Conservation (phyloP, 1,284 basidiomycete genomes). For the Ceratobasidium sp. region DNA sequence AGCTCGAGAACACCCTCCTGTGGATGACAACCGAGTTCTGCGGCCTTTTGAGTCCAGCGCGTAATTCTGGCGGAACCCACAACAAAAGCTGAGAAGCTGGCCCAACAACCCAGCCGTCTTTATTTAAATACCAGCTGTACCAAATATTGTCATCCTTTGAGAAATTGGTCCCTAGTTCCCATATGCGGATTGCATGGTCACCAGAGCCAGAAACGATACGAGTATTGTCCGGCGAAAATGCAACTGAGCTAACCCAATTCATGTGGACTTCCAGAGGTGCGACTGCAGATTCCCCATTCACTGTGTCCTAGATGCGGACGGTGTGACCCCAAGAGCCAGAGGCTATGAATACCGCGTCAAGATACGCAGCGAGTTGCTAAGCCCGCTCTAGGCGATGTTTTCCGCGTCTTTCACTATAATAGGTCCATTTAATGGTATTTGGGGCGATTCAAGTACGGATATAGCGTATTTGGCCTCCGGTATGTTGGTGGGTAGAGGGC, state of each 20-base stretch:
- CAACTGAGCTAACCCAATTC: background rate
- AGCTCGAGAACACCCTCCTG: too few relatives aligned
- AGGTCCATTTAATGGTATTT: background rate
- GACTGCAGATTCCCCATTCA: background rate
- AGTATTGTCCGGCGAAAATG: constrained; percentile 28
- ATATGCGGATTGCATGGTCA: background rate
- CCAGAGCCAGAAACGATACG: constrained; percentile 23
- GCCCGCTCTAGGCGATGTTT: background rate
- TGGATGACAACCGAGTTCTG: too few relatives aligned
- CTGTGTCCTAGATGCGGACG: constrained; percentile 33
- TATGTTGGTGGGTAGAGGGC: background rate
- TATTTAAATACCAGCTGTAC: too few relatives aligned
- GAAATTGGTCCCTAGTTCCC: background rate
- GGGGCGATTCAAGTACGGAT: background rate
- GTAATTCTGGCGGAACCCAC: too few relatives aligned
- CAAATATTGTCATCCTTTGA: too few relatives aligned
- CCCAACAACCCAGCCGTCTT: too few relatives aligned
- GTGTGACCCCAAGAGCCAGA: constrained; percentile 34
- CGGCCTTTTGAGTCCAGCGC: too few relatives aligned
- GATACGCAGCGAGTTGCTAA: background rate
- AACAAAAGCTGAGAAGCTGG: too few relatives aligned
- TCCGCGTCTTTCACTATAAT: background rate
- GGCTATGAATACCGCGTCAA: background rate
- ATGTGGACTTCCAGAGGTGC: constrained; percentile 13
- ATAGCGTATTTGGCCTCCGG: background rate